Evolutionary conservation across 306 rosid species (phyloP), one percentile per base, ranked within the genome.

Genomic region (Senna tora): DNA sequence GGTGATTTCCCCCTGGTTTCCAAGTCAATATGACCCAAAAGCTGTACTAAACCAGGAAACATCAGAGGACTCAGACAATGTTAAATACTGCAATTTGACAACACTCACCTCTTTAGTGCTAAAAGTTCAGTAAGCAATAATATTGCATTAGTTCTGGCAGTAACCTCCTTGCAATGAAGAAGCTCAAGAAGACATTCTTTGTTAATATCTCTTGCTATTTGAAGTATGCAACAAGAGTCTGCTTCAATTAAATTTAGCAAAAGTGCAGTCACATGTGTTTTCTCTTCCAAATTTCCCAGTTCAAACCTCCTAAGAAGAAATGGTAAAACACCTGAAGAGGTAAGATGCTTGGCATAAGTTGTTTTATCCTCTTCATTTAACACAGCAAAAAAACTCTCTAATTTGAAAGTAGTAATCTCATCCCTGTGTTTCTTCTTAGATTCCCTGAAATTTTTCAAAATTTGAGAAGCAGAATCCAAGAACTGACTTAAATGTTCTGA

Each of bases 261-360:
- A 51, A 90, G 85, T 30, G 78, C 75, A 2, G 67, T 53, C 16
- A 85, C 84, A 21, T 59, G 78, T n/a, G 91, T 79, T 71, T 87
- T 90, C 75, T 82, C 92, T 64, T 90, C 90, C 49, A 85, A 16
- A 45, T 80, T 81, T 71, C 95, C 98, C 6, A 57, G 34, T 78
- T 86, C 84, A 59, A 86, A 85, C 59, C 87, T 72, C 59, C 74
- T 80, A 25, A 88, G 85, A 66, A 90, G 85, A 82, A 83, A 86
- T 49, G 81, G 69, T 78, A 86, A 67, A 72, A 79, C 78, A 46
- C 92, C 98, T 20, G 71, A 54, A 36, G 88, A 77, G 21, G 80
- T 64, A 60, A 92, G 84, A 62, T 78, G 78, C 65, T 78, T 87
- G 72, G 84, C 88, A 86, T 84, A 83, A 56, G 50, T 74, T 63